phyloP scores from a whole-genome alignment of 768 basidiomycete genomes.

The Mycena capillaripes region DNA sequence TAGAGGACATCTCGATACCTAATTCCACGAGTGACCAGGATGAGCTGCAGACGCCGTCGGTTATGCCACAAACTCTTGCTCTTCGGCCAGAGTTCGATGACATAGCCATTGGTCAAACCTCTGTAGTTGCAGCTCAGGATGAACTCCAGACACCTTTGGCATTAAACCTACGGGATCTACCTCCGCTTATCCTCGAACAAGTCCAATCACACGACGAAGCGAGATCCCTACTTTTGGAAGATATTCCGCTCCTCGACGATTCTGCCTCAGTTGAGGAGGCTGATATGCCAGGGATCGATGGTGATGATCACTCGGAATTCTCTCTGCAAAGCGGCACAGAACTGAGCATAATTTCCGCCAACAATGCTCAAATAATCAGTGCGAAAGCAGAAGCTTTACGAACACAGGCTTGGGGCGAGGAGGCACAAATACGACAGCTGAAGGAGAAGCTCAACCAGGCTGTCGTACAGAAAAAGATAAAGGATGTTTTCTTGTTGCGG shows the following conservation, averaged over 20 bases:
- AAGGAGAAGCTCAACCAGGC: conserved; percentile 47
- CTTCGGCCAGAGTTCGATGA: neutral
- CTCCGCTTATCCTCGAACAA: conserved; percentile 7
- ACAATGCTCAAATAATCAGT: conserved; percentile 18
- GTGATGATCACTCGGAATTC: conserved; percentile 13
- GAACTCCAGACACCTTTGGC: conserved; percentile 34
- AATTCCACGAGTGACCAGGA: conserved; percentile 6
- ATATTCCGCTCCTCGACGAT: neutral
- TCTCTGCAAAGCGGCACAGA: conserved; percentile 22
- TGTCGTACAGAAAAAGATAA: conserved; percentile 46
- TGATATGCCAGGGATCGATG: neutral
- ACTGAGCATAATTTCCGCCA: conserved; percentile 27
- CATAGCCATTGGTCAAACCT: neutral
- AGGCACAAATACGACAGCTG: conserved; percentile 45
- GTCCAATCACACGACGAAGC: conserved; percentile 1
- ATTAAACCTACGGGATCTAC: conserved; percentile 16
- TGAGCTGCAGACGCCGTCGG: conserved; percentile 21
- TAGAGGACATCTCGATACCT: neutral
- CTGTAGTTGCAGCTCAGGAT: conserved; percentile 7
- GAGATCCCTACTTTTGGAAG: neutral
- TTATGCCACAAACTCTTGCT: neutral
- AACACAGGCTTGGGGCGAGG: conserved; percentile 56
- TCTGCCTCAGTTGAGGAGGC: neutral
- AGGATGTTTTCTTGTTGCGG: conserved; percentile 55
- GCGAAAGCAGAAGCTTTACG: conserved; percentile 53